phyloP scores from a whole-genome alignment of 2,329 filamentous ascomycete genomes.

The Penicillium sclerotiorum region DNA sequence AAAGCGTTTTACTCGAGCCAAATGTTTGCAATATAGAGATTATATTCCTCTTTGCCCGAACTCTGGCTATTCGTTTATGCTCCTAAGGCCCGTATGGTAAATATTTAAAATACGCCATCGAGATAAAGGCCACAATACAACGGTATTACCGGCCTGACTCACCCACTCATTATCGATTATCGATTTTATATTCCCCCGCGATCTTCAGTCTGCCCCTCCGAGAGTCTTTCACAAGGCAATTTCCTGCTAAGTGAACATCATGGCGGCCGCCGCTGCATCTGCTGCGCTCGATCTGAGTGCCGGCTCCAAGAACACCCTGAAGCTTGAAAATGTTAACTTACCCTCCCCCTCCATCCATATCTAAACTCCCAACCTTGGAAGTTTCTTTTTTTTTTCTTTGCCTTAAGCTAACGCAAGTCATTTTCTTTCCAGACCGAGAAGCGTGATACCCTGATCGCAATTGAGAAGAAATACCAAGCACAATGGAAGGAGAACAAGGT shows the following conservation, averaged over 20 bases:
- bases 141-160: slow-evolving; percentile 16
- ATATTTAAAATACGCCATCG: not conserved
- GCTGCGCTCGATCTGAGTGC: slow-evolving; percentile 58
- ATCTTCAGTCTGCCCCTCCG: slow-evolving; percentile 23
- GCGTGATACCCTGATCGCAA: slow-evolving; percentile 35
- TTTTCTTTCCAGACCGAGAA: slow-evolving; percentile 30
- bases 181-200: slow-evolving; percentile 28
- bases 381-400: slow-evolving; percentile 13
- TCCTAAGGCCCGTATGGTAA: slow-evolving; percentile 5
- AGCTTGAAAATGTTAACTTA: slow-evolving; percentile 59
- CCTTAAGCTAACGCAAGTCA: slow-evolving; percentile 12
- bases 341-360: slow-evolving; percentile 31
- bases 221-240: slow-evolving; percentile 27
- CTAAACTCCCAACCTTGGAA: slow-evolving; percentile 3
- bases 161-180: slow-evolving; percentile 20
- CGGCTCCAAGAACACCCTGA: slow-evolving; percentile 62
- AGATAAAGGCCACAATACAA: slow-evolving; percentile 3
- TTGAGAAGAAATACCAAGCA: slow-evolving; percentile 88
- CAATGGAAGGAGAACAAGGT: slow-evolving; percentile 76
- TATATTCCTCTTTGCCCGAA: not conserved
- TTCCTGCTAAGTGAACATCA: slow-evolving; percentile 31
- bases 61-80: not conserved
- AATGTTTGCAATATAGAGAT: too few relatives aligned
- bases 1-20: too few relatives aligned
- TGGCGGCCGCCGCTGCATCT: slow-evolving; percentile 53